These are phyloP conservation scores for Exophiala oligosperma DNA, from an alignment of 2,329 filamentous ascomycete species.

Conservation along the genomic window DNA sequence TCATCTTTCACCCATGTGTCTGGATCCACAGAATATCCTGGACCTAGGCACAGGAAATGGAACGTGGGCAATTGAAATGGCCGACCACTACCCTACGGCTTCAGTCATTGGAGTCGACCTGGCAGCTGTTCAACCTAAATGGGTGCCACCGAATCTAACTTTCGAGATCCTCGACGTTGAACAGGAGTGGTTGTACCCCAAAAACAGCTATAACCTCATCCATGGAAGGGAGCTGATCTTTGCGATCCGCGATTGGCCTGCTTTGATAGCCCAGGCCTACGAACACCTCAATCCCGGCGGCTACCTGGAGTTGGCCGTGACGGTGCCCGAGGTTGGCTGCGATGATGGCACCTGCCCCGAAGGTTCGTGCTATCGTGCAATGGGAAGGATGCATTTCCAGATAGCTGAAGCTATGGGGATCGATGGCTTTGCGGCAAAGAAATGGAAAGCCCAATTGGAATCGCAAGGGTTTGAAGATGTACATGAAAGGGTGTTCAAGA, in stretches of 20 bases:
- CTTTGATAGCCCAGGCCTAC: constrained; percentile 23
- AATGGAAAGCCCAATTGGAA: constrained; percentile 1
- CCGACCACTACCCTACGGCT: constrained; percentile 39
- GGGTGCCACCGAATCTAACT: constrained; percentile 37
- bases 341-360: constrained; percentile 30
- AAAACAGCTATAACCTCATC: constrained; percentile 35
- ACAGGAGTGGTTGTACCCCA: constrained; percentile 34
- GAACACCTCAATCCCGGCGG: constrained; percentile 34
- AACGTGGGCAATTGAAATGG: constrained; percentile 32
- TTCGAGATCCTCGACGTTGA: constrained; percentile 39
- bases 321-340: constrained; percentile 22
- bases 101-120: constrained; percentile 49
- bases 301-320: constrained; percentile 31
- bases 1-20: constrained; percentile 13
- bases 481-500: constrained; percentile 25
- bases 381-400: constrained; percentile 8
- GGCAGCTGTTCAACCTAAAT: constrained; percentile 50
- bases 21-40: constrained; percentile 16
- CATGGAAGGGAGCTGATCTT: constrained; percentile 28
- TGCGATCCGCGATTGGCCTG: constrained; percentile 28
- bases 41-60: constrained; percentile 21
- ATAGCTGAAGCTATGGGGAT: constrained; percentile 17
- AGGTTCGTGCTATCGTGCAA: neutral
- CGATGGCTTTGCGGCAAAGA: constrained; percentile 4
- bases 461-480: constrained; percentile 28